Base-by-base conservation (phyloP, 768 basidiomycete species). In the Heimioporus sp. region DNA sequence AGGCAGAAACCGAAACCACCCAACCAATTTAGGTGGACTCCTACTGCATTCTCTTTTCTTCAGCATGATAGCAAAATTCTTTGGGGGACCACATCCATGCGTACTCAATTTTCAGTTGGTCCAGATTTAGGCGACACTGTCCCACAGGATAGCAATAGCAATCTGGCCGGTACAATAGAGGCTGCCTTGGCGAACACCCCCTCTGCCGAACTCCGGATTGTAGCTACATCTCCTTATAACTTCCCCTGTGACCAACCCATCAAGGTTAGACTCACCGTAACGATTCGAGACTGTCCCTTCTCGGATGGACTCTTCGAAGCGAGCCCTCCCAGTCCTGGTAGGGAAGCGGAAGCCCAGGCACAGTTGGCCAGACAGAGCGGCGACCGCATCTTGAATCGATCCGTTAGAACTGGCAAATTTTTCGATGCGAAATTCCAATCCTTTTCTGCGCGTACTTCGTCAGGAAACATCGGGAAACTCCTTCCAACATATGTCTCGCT, bases 371-470 rank as follows among this genome's bases (percentile, higher is more conserved):
- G 17, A 17, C 60, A 35, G 39, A 43, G 46, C 7, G 30, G 40
- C 31, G 54, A 56, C 13, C 24, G 11, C 39, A 20, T 56, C 16
- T 19, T 65, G 11, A 36, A 24, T 43, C 50, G 11, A 34, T 62
- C 50, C 21, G 53, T 65, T 15, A 10, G 28, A 11, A 62, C 59
- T 5, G 62, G 62, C 39, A 55, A 44, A 36, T 41, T 55, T 10
- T 53, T 46, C 20, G 63, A 62, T 19, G 52, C 62, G 21, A 58
- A 48, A 15, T 63, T 63, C 50, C 20, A 62, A 46, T 21, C 63
- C 28, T 19, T 2, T 21, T 42, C 51, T 53, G 19, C 43, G 1
- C 47, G 43, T 13, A 16, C 42, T 43, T 10, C 43, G 17, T 43
- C 48, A 17, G 54, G 43, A 15, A 19, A 20, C 35, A 32, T 35